Base-by-base conservation (phyloP, 257 asterid genomes). In the Apocynum venetum region DNA sequence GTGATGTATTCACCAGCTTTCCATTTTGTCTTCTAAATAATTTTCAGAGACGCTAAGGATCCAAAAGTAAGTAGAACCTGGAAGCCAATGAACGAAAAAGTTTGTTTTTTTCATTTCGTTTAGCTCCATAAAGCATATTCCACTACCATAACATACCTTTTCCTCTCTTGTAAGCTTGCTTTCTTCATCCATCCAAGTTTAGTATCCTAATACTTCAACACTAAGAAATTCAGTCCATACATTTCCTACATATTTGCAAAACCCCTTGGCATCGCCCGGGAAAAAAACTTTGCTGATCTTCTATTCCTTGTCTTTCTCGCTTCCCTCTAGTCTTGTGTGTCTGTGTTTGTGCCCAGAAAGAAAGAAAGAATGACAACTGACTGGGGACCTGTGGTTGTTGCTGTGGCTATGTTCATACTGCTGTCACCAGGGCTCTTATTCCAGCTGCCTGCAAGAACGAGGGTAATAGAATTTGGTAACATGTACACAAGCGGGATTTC, bases 341-440 rank as follows among this genome's bases (percentile, higher is more conserved):
- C 13, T 7, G 36, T 14, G 71, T 7, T 47, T 31, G 71, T 44
- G 61, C 49, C 49, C 49, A 77, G 20, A 78, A 71, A 51, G 63
- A 71, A 3, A 5, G 52, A 52, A 35, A 59, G 2, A 11, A 72
- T 73, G 77, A 73, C n/a, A 56, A 74, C 77, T 0, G 97, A 94
- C 69, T 91, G 97, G 97, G 97, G 98, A 20, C 97, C 98, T 11
- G 98, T 90, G 82, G 92, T 89, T 80, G 97, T 91, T 73, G 98
- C 97, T 36, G 98, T 91, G 86, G 94, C 82, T 25, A 86, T 92
- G 96, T 94, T 94, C 93, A 85, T 94, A 80, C 82, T 92, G 40
- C 83, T 94, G 51, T 91, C 97, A 10, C 98, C 98, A 15, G 97
- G 97, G 70, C 81, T 94, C 80, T 89, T 94, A 7, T 92, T 94